phyloP scores from a whole-genome alignment of 139 green algal species.

The Zygnema cylindricum region DNA sequence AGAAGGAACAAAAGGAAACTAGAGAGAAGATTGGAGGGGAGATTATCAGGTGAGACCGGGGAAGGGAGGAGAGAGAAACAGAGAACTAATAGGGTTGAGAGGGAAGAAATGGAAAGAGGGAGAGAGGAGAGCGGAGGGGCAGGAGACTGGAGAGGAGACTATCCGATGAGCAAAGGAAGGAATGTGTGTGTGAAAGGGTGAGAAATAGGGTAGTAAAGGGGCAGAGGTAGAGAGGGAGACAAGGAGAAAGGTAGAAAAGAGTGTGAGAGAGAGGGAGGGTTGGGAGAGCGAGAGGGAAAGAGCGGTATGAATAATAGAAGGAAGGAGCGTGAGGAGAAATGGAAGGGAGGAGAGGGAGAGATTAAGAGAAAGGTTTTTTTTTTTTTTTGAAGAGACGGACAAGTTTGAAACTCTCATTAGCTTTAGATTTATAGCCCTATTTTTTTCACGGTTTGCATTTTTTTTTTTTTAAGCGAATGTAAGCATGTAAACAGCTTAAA shows the following conservation, averaged over 20 bases:
- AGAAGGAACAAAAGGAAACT: conserved; percentile 62
- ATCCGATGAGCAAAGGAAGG: too few species aligned
- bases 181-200: too few species aligned
- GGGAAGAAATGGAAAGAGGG: neutral
- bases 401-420: neutral
- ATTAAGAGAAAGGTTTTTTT: too few species aligned
- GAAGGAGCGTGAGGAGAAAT: too few species aligned
- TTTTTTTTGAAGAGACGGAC: too few species aligned
- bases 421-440: neutral
- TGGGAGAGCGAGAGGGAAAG: too few species aligned
- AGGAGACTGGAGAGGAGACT: neutral
- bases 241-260: too few species aligned
- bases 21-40: conserved; percentile 34
- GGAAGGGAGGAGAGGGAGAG: too few species aligned
- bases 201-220: too few species aligned
- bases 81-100: neutral
- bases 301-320: too few species aligned
- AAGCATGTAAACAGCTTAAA: neutral
- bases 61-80: neutral
- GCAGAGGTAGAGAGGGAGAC: too few species aligned
- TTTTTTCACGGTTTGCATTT: neutral
- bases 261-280: too few species aligned
- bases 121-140: neutral
- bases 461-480: neutral
- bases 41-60: conserved; percentile 38